A percentile compares a stretch with the other conserved stretches of the same genome.
Evolutionary conservation across 1,284 basidiomycete genomes (phyloP).

Genomic region (Takashimella tepidaria): DNA sequence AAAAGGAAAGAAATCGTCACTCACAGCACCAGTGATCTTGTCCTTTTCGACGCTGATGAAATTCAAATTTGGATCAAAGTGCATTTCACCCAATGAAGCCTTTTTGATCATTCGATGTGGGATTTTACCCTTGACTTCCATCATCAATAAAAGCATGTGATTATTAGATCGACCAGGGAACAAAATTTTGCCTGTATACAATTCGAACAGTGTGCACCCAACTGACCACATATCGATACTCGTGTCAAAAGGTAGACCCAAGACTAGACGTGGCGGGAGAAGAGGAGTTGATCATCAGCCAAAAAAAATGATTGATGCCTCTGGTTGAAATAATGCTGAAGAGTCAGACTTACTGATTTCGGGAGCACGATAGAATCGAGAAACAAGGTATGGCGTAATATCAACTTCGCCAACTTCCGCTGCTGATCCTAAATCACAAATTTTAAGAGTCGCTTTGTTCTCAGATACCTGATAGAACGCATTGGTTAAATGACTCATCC

Average conservation of each 20-base stretch:
- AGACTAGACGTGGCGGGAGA: conserved; percentile 55
- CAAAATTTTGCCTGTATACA: conserved; percentile 97
- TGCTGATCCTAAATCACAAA: conserved; percentile 95
- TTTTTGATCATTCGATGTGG: conserved; percentile 92
- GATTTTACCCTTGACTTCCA: conserved; percentile 93
- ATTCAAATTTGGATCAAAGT: conserved; percentile 79
- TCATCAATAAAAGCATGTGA: conserved; percentile 94
- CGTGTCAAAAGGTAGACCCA: conserved; percentile 91
- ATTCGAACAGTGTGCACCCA: conserved; percentile 94
- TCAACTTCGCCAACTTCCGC: conserved; percentile 83
- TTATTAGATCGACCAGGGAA: conserved; percentile 97
- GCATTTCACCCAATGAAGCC: conserved; percentile 81
- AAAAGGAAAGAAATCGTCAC: conserved; percentile 46
- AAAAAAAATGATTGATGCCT: too few species aligned
- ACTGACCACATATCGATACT: conserved; percentile 96
- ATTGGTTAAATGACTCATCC: too few species aligned
- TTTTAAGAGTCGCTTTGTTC: conserved; percentile 84
- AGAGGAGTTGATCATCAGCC: neutral
- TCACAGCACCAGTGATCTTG: conserved; percentile 70
- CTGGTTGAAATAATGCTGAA: too few species aligned
- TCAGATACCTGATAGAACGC: conserved; percentile 80
- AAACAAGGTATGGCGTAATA: conserved; percentile 96
- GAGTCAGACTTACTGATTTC: conserved; percentile 77
- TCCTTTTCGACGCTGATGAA: conserved; percentile 68
- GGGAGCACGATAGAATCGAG: conserved; percentile 95